Base-by-base conservation (phyloP, 1,284 basidiomycete species). In the Papiliotrema flavescens region DNA sequence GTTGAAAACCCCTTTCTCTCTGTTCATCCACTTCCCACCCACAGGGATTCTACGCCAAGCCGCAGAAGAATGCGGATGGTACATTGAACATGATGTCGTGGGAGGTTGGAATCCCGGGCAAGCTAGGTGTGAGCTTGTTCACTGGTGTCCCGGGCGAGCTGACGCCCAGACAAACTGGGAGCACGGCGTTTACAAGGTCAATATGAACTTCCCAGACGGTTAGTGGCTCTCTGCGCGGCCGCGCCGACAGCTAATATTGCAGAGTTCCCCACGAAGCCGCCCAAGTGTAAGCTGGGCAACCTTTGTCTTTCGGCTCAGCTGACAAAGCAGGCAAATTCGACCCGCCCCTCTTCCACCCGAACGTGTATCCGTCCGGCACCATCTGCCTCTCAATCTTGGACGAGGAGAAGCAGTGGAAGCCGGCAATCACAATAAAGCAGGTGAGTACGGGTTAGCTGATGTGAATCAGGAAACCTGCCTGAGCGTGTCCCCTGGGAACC, bases 391-490 rank as follows among this genome's bases (percentile, higher is more conserved):
- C 93, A 15, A 99, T 99, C 71, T 79, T 99, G 39, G 95, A 98
- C 73, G 96, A 99, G 74, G 96, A 99, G 77, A 98, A 98, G 77
- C 88, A 87, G 5, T 99, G 96, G 96, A 98, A 98, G 75, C 93
- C 96, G 11, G 89, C 93, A 1, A 98, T 99, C 67, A 98, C 94
- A 2, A 92, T 99, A 78, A 99, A 98, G 76, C 94, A 98, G 83
- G 93, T 90, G 39, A 44, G 82, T 70, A 28, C n/a, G 3, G 22
- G 9, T 43, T 23, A 13, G 28, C n/a, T n/a, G n/a, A n/a, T n/a
- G n/a, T n/a, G n/a, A n/a, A 23, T 19, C 9, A 11, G 41, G 14
- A 14, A 41, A 46, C 37, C 32, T 54, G 23, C 41, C 22, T 37
- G 32, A 54, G 22, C n/a, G 13, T 43, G 11, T 11, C n/a, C 35